Base-by-base conservation (phyloP, 2,329 filamentous ascomycete species). In the Sarocladium strictum region DNA sequence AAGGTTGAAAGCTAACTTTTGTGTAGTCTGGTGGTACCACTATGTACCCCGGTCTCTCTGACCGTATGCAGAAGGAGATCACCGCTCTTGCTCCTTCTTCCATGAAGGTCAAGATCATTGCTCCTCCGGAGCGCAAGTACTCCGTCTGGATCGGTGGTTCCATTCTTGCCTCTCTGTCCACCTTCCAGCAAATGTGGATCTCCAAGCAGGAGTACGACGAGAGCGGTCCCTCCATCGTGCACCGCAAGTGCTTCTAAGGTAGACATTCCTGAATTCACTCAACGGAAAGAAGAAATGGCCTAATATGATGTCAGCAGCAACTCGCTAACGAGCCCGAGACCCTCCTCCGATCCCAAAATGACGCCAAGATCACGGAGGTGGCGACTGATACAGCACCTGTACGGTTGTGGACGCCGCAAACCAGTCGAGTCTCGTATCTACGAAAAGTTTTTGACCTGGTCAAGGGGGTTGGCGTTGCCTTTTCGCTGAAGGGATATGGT, bases 171-270 rank as follows among this genome's bases (percentile, higher is more conserved):
- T 99, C 94, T 63, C 89, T 99, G 70, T 99, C 94, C 67, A 99
- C 94, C 78, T 99, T 99, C 93, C 94, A 99, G 85, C 94, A 99
- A 83, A 99, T 99, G 94, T 99, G 94, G 94, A 97, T 99, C 87
- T 99, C 94, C 70, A 99, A 99, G 91, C 94, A 99, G 83, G 93
- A 97, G 85, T 97, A 97, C 87, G 94, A 99, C 83, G 94, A 97
- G 90, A 94, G 88, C 77, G 93, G 93, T 80, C 94, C 93, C 69
- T 97, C 92, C 72, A 97, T 97, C 73, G 93, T 97, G 71, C 93
- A 97, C 89, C 90, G 92, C 87, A 97, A 97, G 90, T 97, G 93
- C 90, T 97, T 97, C 89, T 97, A 96, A 96, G 87, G 85, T 86
- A 71, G 67, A 72, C 59, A 17, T 32, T 11, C 24, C 45, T 4